Evolutionary conservation across 2,329 filamentous ascomycete species (phyloP), one percentile per base, ranked within the genome.

Genomic region (Cordyceps pruinosa): DNA sequence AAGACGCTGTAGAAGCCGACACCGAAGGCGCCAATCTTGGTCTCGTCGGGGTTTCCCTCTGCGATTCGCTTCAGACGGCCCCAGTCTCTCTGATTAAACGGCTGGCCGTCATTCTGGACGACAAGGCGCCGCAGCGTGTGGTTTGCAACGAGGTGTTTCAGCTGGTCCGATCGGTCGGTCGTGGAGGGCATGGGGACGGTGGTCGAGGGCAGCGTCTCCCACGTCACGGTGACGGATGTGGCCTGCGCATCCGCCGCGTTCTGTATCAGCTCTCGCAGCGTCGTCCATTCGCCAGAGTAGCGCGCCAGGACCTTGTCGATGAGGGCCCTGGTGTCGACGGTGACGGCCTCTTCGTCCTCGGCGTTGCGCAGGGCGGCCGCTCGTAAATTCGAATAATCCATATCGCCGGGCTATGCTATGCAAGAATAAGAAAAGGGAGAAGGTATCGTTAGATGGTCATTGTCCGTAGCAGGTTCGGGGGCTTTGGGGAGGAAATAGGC

Each of bases 1-100:
- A 99, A 99, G 39, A 97, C 93, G 70, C 90, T 96, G 78, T 99
- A 99, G 75, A 99, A 99, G 2, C 94, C 94, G 32, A 99, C 94
- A 63, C 94, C 94, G 70, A 99, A 99, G 4, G 94, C 95, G 56
- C 94, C 94, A 66, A 99, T 99, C 77, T 99, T 99, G 47, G 92
- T 97, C 74, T 99, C 94, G 70, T 99, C 94, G 0, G 94, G 94
- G 68, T 99, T 99, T 47, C 94, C 95, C 71, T 99, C 94, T n/a
- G 94, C 95, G 61, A 99, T 99, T 60, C 93, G 86, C 77, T 97
- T 97, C 62, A 99, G 71, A 55, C 94, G 83, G 46, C 86, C 85
- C 94, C 94, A 99, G 72, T 99, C 94, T 19, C 91, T 95, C 65
- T 88, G 83, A 52, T 85, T 88, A 67, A 99, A 99, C 0, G 90